Conservation (phyloP, 2,329 filamentous ascomycete genomes). For the Leptographium lundbergii region DNA sequence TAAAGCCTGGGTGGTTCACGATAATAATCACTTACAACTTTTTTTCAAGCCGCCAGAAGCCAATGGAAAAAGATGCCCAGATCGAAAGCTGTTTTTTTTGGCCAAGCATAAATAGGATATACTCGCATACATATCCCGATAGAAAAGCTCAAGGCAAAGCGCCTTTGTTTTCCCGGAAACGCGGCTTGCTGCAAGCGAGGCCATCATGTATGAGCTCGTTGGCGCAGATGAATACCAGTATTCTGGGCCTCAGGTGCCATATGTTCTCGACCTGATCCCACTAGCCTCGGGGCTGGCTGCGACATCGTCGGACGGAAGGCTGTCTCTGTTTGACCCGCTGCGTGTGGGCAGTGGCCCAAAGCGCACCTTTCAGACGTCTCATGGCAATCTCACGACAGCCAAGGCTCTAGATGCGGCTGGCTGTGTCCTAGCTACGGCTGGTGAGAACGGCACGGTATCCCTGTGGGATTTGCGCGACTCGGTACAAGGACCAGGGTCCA, state of each 20-base stretch:
- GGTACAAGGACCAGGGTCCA: slow-evolving; percentile 23
- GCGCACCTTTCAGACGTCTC: slow-evolving; percentile 34
- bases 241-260: slow-evolving; percentile 26
- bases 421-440: slow-evolving; percentile 52
- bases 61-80: neutral
- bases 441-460: slow-evolving; percentile 55
- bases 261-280: slow-evolving; percentile 46
- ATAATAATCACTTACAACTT: slow-evolving; percentile 1
- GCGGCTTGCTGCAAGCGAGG: no score
- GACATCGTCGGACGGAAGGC: slow-evolving; percentile 58
- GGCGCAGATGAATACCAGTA: slow-evolving; percentile 27
- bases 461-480: slow-evolving; percentile 51
- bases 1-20: neutral
- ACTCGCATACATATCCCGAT: no score
- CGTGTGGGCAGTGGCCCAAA: slow-evolving; percentile 39
- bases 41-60: neutral
- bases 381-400: slow-evolving; percentile 52
- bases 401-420: slow-evolving; percentile 38
- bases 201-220: slow-evolving; percentile 28
- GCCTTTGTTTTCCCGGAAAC: no score
- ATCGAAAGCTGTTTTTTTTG: neutral
- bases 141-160: no score
- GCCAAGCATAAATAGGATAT: no score
- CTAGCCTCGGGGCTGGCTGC: slow-evolving; percentile 40
- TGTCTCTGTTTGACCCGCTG: slow-evolving; percentile 50